Percentiles rank a stretch among this genome's conserved stretches.
These are phyloP conservation scores for Trematosphaeria pertusa DNA, from an alignment of 2,329 filamentous ascomycete genomes.

Conservation along the genomic window DNA sequence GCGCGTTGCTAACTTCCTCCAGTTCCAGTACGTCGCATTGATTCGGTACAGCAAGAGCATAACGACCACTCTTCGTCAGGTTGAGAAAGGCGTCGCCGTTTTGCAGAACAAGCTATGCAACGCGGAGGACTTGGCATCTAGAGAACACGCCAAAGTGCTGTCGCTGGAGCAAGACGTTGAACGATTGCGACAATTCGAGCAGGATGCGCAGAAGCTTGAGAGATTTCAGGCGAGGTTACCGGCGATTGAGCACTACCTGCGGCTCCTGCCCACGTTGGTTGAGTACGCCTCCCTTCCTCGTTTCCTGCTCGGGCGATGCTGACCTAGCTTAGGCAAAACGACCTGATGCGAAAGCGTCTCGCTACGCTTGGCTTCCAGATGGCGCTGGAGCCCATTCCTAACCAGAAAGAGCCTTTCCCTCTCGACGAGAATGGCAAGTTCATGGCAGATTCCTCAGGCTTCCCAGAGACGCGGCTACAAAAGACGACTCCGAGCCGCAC, in stretches of 20 bases:
- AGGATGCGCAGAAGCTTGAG: constrained; percentile 26
- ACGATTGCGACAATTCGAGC: constrained; percentile 25
- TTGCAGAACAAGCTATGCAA: constrained; percentile 33
- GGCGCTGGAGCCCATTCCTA: constrained; percentile 35
- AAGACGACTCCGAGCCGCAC: constrained; percentile 34
- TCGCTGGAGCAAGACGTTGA: constrained; percentile 30
- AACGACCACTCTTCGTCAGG: constrained; percentile 25
- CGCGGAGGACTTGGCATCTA: constrained; percentile 43
- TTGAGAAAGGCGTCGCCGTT: constrained; percentile 18
- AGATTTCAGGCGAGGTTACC: constrained; percentile 30
- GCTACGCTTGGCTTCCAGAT: constrained; percentile 36
- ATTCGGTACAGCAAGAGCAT: constrained; percentile 35
- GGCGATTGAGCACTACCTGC: constrained; percentile 36
- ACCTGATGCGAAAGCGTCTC: constrained; percentile 36
- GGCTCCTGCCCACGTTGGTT: constrained; percentile 31
- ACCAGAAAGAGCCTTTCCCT: constrained; percentile 19
- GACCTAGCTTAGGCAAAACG: constrained; percentile 34
- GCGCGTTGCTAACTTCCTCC: constrained; percentile 16
- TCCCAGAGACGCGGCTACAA: constrained; percentile 8
- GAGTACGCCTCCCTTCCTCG: constrained; percentile 26
- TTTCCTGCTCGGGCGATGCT: constrained; percentile 4
- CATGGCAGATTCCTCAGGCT: neutral
- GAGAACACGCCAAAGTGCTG: constrained; percentile 41
- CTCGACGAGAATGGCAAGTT: constrained; percentile 18
- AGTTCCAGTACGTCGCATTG: constrained; percentile 57